Conservation (phyloP, 192 early-diverging fungal species). For the Pecoramyces ruminantium region DNA sequence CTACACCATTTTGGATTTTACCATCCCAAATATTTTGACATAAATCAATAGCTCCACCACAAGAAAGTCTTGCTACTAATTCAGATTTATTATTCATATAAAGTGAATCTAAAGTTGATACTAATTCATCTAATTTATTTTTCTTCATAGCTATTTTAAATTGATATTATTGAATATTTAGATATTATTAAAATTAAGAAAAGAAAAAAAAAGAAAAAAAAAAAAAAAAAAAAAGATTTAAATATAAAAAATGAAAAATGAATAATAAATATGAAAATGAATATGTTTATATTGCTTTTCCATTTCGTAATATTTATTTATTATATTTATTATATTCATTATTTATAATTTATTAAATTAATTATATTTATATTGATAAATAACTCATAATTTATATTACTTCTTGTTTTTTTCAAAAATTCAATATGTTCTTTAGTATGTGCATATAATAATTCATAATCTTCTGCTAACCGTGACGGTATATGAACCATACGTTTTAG, state of each 20-base stretch:
- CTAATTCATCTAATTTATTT: not conserved
- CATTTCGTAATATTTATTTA: no score
- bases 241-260: no score
- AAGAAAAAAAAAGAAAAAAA: no score
- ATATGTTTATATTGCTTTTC: no score
- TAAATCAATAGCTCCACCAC: constrained; percentile 54
- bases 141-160: not conserved
- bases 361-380: no score
- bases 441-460: not conserved
- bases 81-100: not conserved
- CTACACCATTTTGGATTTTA: constrained; percentile 56
- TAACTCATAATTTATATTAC: not conserved
- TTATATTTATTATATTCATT: no score
- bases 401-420: not conserved
- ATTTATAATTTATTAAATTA: no score
- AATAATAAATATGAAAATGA: no score
- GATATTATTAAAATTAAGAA: no score
- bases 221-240: no score
- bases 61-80: constrained; percentile 36
- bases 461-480: not conserved
- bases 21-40: constrained; percentile 51
- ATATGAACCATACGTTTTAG: not conserved
- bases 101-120: not conserved
- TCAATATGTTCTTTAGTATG: not conserved
- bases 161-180: not conserved